Evolutionary conservation across 2,329 filamentous ascomycete genomes (phyloP).

Genomic region (Talaromyces amestolkiae): DNA sequence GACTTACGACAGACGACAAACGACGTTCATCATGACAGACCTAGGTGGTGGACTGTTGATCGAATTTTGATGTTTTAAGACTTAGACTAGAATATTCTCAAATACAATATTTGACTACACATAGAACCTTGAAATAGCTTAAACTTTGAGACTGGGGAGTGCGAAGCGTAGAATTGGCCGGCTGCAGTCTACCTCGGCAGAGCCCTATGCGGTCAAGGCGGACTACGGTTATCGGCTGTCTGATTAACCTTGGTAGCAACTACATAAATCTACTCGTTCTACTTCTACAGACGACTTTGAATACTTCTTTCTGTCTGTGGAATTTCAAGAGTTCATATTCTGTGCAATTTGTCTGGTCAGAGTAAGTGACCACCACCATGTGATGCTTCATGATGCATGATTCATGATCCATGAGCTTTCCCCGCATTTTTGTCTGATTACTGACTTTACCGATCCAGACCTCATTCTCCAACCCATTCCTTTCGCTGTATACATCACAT

Average conservation of each 20-base stretch:
- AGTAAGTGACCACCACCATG: not conserved
- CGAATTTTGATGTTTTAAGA: not conserved
- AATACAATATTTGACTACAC: constrained; percentile 2
- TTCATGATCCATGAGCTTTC: not conserved
- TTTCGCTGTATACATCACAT: not conserved
- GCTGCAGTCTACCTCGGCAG: not conserved
- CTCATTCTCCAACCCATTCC: not conserved
- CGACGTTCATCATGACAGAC: not conserved
- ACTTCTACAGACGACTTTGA: no score
- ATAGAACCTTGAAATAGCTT: no score
- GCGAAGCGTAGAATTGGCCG: not conserved
- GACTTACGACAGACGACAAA: not conserved
- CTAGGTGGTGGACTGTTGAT: not conserved
- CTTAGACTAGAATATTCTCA: constrained; percentile 13
- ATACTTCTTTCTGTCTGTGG: not conserved
- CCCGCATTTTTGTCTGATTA: not conserved
- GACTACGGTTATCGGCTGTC: constrained; percentile 10
- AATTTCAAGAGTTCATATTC: no score
- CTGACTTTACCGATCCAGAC: not conserved
- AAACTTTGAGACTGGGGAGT: not conserved
- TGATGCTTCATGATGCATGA: not conserved
- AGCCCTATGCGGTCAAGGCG: constrained; percentile 1
- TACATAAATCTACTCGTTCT: not conserved
- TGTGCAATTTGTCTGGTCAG: not conserved
- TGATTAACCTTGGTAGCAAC: not conserved